Conservation (phyloP, 192 early-diverging fungal genomes). For the Coemansia sp. region DNA sequence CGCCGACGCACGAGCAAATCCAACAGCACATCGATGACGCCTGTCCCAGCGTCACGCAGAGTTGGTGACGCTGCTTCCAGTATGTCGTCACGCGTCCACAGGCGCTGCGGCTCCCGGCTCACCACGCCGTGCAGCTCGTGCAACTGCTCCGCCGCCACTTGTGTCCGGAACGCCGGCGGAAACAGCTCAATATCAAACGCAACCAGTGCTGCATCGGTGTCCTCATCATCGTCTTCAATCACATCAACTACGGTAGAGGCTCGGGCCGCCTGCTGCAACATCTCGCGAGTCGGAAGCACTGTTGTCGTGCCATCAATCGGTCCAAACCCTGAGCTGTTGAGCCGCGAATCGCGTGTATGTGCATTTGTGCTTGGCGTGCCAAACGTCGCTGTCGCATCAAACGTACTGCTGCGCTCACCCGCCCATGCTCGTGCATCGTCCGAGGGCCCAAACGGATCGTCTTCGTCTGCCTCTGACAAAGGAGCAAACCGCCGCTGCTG, state of each 20-base stretch:
- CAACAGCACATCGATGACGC: conserved; percentile 26
- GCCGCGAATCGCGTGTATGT: conserved; percentile 16
- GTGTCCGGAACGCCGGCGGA: conserved; percentile 30
- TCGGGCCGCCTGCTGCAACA: conserved; percentile 47
- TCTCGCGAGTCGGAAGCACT: conserved; percentile 49
- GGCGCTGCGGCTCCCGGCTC: conserved; percentile 22
- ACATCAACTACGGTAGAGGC: neutral
- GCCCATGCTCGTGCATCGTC: neutral
- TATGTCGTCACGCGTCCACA: conserved; percentile 40
- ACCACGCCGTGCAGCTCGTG: conserved; percentile 29
- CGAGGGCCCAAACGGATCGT: conserved; percentile 46
- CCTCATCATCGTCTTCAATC: neutral
- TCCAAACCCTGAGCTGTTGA: conserved; percentile 28
- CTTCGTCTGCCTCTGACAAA: conserved; percentile 20
- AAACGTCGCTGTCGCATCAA: conserved; percentile 37
- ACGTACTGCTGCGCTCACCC: conserved; percentile 13
- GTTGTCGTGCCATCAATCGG: conserved; percentile 45
- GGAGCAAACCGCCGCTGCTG: conserved; percentile 20
- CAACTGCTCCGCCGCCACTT: conserved; percentile 31
- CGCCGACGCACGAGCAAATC: conserved; percentile 38
- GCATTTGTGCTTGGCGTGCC: conserved; percentile 17
- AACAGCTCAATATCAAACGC: conserved; percentile 26
- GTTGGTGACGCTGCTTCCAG: conserved; percentile 1
- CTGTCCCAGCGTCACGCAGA: conserved; percentile 16
- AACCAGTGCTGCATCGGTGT: conserved; percentile 2